Evolutionary conservation across 768 basidiomycete species (phyloP).

Genomic region (Tubosaeta sp.): DNA sequence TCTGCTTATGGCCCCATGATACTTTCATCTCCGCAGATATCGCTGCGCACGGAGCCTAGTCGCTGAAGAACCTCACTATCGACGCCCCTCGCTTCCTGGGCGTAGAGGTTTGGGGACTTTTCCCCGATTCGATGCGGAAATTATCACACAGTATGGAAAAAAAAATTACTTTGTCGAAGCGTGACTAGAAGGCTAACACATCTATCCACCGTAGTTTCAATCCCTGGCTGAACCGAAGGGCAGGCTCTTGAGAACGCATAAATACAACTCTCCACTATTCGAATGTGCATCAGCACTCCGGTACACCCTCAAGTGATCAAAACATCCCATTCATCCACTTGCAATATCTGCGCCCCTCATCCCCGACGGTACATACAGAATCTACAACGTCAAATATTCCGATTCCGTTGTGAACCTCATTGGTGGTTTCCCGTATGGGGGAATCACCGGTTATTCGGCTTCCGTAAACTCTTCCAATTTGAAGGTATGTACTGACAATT

Average conservation of each 20-base stretch:
- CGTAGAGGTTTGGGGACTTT: too few relatives aligned
- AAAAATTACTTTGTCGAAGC: too few relatives aligned
- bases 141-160: too few relatives aligned
- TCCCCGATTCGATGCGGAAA: too few relatives aligned
- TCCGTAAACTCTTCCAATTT: neutral
- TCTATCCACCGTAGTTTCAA: too few relatives aligned
- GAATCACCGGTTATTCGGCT: neutral
- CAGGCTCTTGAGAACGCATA: neutral
- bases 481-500: neutral
- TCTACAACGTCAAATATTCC: neutral
- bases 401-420: neutral
- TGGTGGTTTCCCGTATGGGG: neutral
- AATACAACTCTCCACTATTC: neutral
- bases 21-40: too few relatives aligned
- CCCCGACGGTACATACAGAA: neutral
- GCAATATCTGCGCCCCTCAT: neutral
- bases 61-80: too few relatives aligned
- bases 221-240: too few relatives aligned
- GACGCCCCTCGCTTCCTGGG: too few relatives aligned
- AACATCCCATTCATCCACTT: neutral
- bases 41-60: too few relatives aligned
- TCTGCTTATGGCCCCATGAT: too few relatives aligned
- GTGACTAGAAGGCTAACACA: too few relatives aligned
- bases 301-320: neutral
- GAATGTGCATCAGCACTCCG: neutral